Conservation (phyloP, 345 rosid genomes). For the Moringa oleifera region DNA sequence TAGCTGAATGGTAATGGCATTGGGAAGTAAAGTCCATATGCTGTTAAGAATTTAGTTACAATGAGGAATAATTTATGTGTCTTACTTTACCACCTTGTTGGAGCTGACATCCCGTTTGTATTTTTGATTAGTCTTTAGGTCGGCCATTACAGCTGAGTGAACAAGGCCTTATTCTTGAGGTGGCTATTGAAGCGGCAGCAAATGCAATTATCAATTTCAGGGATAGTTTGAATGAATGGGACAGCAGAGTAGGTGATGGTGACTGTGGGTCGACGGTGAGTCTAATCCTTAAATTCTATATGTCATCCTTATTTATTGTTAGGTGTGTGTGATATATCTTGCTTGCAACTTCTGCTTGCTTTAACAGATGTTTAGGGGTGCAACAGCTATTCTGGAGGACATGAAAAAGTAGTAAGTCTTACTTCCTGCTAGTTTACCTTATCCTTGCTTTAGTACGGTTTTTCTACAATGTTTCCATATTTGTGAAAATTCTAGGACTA, state of each 20-base stretch:
- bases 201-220: constrained; percentile 54
- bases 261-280: constrained; percentile 98
- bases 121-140: constrained; percentile 45
- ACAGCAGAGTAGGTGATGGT: constrained; percentile 92
- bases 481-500: background rate
- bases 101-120: constrained; percentile 15
- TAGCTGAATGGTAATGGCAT: background rate
- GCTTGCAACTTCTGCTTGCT: constrained; percentile 15
- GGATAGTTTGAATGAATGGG: constrained; percentile 91
- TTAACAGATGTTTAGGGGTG: constrained; percentile 81
- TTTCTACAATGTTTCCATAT: background rate
- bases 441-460: constrained; percentile 5
- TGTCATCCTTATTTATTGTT: constrained; percentile 4
- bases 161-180: constrained; percentile 68
- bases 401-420: constrained; percentile 66
- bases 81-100: background rate
- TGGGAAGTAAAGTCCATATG: background rate
- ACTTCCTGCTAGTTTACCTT: constrained; percentile 11
- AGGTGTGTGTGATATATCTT: constrained; percentile 5
- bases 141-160: constrained; percentile 58
- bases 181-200: constrained; percentile 82
- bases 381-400: constrained; percentile 80
- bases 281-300: constrained; percentile 10
- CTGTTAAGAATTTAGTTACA: background rate
- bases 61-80: background rate